These are phyloP conservation scores for Talaromyces trachyspermus DNA, from an alignment of 495 filamentous ascomycete species.

Conservation along the genomic window DNA sequence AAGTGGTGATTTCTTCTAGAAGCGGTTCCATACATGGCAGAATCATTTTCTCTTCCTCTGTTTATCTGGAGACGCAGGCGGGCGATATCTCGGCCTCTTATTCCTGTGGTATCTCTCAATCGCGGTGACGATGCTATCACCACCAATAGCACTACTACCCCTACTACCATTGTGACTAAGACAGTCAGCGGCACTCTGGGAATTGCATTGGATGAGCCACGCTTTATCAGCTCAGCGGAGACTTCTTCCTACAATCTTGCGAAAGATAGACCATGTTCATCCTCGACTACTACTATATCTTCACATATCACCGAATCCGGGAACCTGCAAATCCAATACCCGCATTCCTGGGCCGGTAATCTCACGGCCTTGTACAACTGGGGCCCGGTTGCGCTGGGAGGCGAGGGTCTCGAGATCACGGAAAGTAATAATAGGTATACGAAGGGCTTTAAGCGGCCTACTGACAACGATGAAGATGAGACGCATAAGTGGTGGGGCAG, in stretches of 20 bases:
- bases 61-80: background rate
- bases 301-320: conserved; percentile 10
- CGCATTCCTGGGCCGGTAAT: conserved; percentile 11
- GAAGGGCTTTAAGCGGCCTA: conserved; percentile 5
- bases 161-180: too few species aligned
- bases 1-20: conserved; percentile 11
- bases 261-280: background rate
- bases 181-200: conserved; percentile 8
- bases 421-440: conserved; percentile 6
- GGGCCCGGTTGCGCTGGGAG: conserved; percentile 9
- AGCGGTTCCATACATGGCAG: conserved; percentile 10
- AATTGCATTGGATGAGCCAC: conserved; percentile 8
- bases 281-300: background rate
- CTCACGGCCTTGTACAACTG: conserved; percentile 3
- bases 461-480: background rate
- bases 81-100: conserved; percentile 10
- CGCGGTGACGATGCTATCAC: background rate
- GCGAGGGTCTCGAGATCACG: conserved; percentile 10
- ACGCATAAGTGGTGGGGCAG: conserved; percentile 12
- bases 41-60: conserved; percentile 11
- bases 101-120: conserved; percentile 7
- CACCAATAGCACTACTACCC: too few species aligned
- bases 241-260: background rate
- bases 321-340: conserved; percentile 11
- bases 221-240: background rate